Conservation (phyloP, 2,329 filamentous ascomycete species). For the Cladosporium oxysporum region DNA sequence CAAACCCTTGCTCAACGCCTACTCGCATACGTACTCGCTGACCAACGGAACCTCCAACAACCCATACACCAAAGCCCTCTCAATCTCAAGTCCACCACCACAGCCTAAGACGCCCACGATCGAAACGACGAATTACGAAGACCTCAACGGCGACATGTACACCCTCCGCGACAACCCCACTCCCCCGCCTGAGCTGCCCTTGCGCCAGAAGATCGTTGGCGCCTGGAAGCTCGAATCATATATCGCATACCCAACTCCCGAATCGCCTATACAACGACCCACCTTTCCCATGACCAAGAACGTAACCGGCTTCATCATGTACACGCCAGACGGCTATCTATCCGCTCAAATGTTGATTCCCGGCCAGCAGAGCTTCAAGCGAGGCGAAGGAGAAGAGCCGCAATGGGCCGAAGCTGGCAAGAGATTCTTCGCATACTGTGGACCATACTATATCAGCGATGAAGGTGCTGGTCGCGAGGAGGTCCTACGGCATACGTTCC, state of each 20-base stretch:
- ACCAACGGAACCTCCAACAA: slow-evolving; percentile 8
- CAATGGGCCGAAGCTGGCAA: slow-evolving; percentile 44
- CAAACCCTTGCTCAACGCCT: slow-evolving; percentile 15
- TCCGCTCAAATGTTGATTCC: slow-evolving; percentile 42
- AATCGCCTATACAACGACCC: slow-evolving; percentile 37
- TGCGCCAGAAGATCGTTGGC: slow-evolving; percentile 39
- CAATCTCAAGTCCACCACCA: slow-evolving; percentile 4
- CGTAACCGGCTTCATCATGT: slow-evolving; percentile 41
- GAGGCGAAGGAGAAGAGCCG: slow-evolving; percentile 40
- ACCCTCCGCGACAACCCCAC: slow-evolving; percentile 33
- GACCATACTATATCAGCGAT: slow-evolving; percentile 42
- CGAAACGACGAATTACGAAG: slow-evolving; percentile 32
- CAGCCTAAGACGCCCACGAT: slow-evolving; percentile 19
- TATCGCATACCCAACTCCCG: slow-evolving; percentile 40
- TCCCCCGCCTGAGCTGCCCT: slow-evolving; percentile 32
- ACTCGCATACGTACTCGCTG: slow-evolving; percentile 17
- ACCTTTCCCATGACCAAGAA: slow-evolving; percentile 42
- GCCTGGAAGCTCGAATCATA: slow-evolving; percentile 43
- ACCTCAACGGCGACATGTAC: slow-evolving; percentile 38
- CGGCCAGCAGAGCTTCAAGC: slow-evolving; percentile 41
- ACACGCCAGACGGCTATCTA: slow-evolving; percentile 44
- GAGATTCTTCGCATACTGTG: slow-evolving; percentile 40
- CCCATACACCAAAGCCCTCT: slow-evolving; percentile 23
- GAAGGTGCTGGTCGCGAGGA: slow-evolving; percentile 39
- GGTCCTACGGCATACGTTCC: slow-evolving; percentile 40